Conservation (phyloP, 805 yeast species). For the Helenozyma rhizophorensis region DNA sequence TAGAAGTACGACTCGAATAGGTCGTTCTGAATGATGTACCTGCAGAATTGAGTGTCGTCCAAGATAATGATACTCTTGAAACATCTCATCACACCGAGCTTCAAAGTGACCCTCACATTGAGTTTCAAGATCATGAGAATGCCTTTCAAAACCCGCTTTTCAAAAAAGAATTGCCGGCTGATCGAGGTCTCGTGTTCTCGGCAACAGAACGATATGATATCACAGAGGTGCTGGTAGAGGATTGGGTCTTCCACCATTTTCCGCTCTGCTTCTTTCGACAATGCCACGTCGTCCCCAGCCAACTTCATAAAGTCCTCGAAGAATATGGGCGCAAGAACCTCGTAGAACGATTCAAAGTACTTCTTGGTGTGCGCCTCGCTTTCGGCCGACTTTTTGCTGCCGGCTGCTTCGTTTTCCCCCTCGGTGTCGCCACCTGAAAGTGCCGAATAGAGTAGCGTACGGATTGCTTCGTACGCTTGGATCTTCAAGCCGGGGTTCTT, state of each 20-base stretch:
- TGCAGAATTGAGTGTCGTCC: conserved; percentile 58
- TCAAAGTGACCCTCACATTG: conserved; percentile 45
- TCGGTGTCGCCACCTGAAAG: conserved; percentile 8
- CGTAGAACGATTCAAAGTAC: conserved; percentile 60
- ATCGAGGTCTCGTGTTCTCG: conserved; percentile 55
- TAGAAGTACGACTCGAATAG: conserved; percentile 47
- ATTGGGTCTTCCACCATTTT: conserved; percentile 31
- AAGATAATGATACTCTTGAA: conserved; percentile 56
- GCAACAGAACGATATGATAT: conserved; percentile 63
- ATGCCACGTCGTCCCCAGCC: conserved; percentile 8
- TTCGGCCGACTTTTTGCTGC: conserved; percentile 4
- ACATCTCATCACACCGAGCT: conserved; percentile 67
- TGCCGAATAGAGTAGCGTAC: conserved; percentile 61
- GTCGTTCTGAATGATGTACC: conserved; percentile 53
- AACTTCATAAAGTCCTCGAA: conserved; percentile 46
- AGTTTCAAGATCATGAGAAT: conserved; percentile 46
- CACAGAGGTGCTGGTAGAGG: conserved; percentile 59
- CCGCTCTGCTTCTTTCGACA: conserved; percentile 2
- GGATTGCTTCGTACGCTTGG: conserved; percentile 81
- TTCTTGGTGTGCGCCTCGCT: conserved; percentile 26
- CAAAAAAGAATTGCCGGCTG: conserved; percentile 61
- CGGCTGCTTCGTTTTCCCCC: conserved; percentile 5
- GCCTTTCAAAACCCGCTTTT: conserved; percentile 54
- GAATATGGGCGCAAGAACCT: conserved; percentile 53
- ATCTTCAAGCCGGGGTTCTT: conserved; percentile 67